phyloP scores from a whole-genome alignment of 768 basidiomycete species.

The Ephemerocybe angulata region DNA sequence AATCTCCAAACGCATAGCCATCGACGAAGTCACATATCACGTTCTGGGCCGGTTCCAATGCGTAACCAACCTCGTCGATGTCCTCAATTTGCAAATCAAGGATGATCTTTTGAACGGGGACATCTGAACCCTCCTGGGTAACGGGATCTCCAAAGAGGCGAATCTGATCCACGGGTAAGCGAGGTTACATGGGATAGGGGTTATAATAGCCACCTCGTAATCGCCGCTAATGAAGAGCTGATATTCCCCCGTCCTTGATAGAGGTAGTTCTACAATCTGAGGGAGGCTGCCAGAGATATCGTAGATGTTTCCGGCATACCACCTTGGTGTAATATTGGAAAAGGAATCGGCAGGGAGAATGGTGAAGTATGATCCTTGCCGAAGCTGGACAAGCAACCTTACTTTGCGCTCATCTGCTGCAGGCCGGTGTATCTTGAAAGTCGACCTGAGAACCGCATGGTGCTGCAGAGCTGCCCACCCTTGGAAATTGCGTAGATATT shows the following conservation, averaged over 20 bases:
- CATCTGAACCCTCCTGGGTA: slow-evolving; percentile 27
- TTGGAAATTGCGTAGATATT: slow-evolving; percentile 65
- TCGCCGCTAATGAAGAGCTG: slow-evolving; percentile 74
- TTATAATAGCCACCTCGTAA: slow-evolving; percentile 57
- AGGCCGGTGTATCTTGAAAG: slow-evolving; percentile 54
- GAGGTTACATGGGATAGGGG: background rate
- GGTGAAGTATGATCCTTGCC: slow-evolving; percentile 75
- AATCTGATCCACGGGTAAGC: slow-evolving; percentile 43
- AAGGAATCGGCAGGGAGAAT: slow-evolving; percentile 43
- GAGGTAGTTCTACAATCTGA: slow-evolving; percentile 48
- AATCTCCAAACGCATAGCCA: slow-evolving; percentile 71
- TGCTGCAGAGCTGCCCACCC: slow-evolving; percentile 89
- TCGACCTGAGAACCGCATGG: slow-evolving; percentile 64
- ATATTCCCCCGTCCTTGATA: slow-evolving; percentile 46
- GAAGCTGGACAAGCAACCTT: slow-evolving; percentile 54
- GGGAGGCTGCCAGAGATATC: slow-evolving; percentile 50
- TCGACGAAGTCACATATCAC: slow-evolving; percentile 67
- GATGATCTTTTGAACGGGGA: slow-evolving; percentile 56
- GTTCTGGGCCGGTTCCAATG: slow-evolving; percentile 48
- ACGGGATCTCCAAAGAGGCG: slow-evolving; percentile 79
- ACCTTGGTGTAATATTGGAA: slow-evolving; percentile 37
- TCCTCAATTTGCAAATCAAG: slow-evolving; percentile 44
- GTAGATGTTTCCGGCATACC: slow-evolving; percentile 91
- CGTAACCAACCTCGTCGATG: slow-evolving; percentile 21
- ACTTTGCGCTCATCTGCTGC: slow-evolving; percentile 29